These are phyloP conservation scores for Neurospora hispaniola DNA, from an alignment of 495 filamentous ascomycete genomes.

Conservation along the genomic window DNA sequence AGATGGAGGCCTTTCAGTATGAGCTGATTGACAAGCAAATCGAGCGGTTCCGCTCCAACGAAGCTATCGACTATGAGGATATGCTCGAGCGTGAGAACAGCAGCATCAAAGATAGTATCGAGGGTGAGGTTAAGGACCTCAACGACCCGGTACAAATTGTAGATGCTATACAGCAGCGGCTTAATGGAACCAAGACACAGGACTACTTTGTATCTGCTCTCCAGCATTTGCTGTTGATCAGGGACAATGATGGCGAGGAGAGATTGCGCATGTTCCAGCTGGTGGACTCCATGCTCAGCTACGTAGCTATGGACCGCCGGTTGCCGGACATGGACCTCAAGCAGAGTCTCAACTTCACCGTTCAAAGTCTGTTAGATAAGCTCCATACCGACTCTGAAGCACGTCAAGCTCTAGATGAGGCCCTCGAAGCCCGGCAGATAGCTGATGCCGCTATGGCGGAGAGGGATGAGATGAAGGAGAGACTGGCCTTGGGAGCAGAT, in stretches of 20 bases:
- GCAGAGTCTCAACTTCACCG: constrained; percentile 93
- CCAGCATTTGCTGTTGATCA: constrained; percentile 88
- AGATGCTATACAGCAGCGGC: constrained; percentile 81
- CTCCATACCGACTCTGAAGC: constrained; percentile 95
- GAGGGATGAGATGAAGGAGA: constrained; percentile 90
- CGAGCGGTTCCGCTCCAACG: constrained; percentile 84
- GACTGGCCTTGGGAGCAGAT: constrained; percentile 86
- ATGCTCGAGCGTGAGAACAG: constrained; percentile 83
- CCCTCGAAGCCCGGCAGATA: constrained; percentile 76
- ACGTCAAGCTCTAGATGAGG: constrained; percentile 80
- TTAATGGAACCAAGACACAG: constrained; percentile 72
- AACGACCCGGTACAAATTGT: constrained; percentile 88
- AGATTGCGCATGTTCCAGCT: constrained; percentile 94
- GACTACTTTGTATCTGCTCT: constrained; percentile 95
- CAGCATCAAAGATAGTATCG: constrained; percentile 80
- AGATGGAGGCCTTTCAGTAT: constrained; percentile 99
- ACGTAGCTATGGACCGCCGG: constrained; percentile 96
- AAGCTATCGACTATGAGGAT: constrained; percentile 97
- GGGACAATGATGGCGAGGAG: constrained; percentile 89
- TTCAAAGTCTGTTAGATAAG: constrained; percentile 88
- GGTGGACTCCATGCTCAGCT: constrained; percentile 94
- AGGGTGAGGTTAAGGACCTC: constrained; percentile 87
- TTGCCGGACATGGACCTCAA: constrained; percentile 95
- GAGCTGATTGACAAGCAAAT: constrained; percentile 98
- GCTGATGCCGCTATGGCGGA: constrained; percentile 93